A percentile compares a stretch with the other conserved stretches of the same genome.
Evolutionary conservation across 306 rosid species (phyloP).

Genomic region (Rosa persica): DNA sequence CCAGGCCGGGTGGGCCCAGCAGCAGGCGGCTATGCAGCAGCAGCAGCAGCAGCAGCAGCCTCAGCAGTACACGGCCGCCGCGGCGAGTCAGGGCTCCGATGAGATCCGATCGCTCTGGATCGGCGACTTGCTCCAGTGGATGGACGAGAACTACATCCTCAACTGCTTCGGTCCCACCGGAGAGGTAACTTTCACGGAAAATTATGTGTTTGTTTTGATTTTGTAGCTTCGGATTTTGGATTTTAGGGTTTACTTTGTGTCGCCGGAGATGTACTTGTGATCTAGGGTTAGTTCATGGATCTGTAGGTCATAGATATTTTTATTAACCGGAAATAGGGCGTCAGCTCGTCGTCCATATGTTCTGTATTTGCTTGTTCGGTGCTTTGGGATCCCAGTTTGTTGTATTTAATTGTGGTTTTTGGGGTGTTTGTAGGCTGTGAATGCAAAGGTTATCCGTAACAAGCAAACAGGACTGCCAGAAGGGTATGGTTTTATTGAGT

Average conservation of each 20-base stretch:
- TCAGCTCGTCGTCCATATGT: neutral
- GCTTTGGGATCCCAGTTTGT: neutral
- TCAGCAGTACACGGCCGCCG: slow-evolving; percentile 33
- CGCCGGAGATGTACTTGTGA: neutral
- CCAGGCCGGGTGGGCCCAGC: slow-evolving; percentile 36
- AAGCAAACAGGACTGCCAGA: slow-evolving; percentile 51
- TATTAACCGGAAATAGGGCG: neutral
- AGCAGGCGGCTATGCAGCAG: slow-evolving; percentile 22
- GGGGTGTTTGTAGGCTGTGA: slow-evolving; percentile 30
- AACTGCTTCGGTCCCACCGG: slow-evolving; percentile 48
- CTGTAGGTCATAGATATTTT: neutral
- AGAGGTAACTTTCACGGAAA: slow-evolving; percentile 34
- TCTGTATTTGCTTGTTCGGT: neutral
- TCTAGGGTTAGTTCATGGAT: neutral
- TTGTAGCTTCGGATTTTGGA: neutral
- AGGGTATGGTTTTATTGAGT: slow-evolving; percentile 67
- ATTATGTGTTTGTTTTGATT: neutral
- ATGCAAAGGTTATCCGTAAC: slow-evolving; percentile 61
- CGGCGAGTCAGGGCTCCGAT: slow-evolving; percentile 14
- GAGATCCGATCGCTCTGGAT: slow-evolving; percentile 74
- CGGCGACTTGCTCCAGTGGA: slow-evolving; percentile 68
- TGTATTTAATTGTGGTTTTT: neutral
- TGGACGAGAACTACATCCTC: slow-evolving; percentile 57
- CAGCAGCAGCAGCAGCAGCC: slow-evolving; percentile 29
- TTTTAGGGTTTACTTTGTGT: neutral